These are phyloP conservation scores for Colletotrichum sp. DNA, from an alignment of 2,329 filamentous ascomycete genomes.

Conservation along the genomic window DNA sequence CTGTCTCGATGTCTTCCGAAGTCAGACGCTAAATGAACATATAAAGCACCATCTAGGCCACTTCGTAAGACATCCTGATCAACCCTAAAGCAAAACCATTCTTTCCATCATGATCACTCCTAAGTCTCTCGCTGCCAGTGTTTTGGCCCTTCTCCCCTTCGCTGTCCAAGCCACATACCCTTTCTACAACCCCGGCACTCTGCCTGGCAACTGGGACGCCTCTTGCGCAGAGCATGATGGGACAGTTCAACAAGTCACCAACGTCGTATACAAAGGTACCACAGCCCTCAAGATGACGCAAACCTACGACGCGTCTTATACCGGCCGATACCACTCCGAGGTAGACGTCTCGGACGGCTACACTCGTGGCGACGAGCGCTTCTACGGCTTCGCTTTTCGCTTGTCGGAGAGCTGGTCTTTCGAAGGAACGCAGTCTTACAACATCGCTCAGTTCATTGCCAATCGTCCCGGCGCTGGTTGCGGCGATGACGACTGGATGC, in stretches of 20 bases:
- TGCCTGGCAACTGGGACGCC: slow-evolving; percentile 41
- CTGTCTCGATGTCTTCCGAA: not conserved
- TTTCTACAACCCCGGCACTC: slow-evolving; percentile 47
- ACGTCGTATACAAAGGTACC: not conserved
- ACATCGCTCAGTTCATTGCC: not conserved
- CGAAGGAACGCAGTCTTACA: not conserved
- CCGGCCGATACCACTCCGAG: not conserved
- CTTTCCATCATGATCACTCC: not conserved
- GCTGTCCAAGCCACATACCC: not conserved
- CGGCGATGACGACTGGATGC: not conserved
- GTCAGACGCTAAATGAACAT: not conserved
- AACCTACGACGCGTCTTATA: not conserved
- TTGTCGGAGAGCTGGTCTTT: not conserved
- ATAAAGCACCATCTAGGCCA: not conserved
- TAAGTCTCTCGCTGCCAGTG: not conserved
- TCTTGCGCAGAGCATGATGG: slow-evolving; percentile 45
- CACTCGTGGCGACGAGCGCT: not conserved
- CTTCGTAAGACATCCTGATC: not conserved
- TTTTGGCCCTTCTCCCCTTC: not conserved
- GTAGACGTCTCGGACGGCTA: not conserved
- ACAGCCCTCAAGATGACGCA: not conserved
- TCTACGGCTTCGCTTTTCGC: not conserved
- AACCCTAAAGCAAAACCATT: not conserved
- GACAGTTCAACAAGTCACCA: slow-evolving; percentile 30
- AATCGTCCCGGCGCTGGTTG: not conserved